Percentiles rank a stretch among this genome's conserved stretches.
phyloP scores from a whole-genome alignment of 2,329 filamentous ascomycete species.

The Magnaporthiopsis incrustans region DNA sequence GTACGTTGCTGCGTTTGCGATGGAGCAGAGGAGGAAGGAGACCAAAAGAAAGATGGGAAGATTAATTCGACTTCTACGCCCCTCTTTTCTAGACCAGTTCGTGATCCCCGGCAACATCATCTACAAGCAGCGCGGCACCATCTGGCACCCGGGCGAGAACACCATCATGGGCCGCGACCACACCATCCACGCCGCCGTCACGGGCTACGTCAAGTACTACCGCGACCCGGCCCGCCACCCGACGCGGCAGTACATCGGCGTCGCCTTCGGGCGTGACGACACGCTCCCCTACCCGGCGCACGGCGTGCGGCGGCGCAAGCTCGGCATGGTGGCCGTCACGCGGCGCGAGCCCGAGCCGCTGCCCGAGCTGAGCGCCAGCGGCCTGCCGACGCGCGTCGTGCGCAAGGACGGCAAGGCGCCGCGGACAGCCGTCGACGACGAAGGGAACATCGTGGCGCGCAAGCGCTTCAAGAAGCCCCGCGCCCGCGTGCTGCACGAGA shows the following conservation, averaged over 20 bases:
- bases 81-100: conserved; percentile 59
- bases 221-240: conserved; percentile 76
- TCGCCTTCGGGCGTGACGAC: conserved; percentile 77
- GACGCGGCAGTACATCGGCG: conserved; percentile 87
- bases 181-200: conserved; percentile 79
- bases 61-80: not conserved
- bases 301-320: conserved; percentile 62
- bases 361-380: conserved; percentile 27
- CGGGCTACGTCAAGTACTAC: conserved; percentile 96
- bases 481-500: conserved; percentile 27
- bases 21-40: not conserved
- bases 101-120: conserved; percentile 96
- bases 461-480: conserved; percentile 12
- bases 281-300: conserved; percentile 69
- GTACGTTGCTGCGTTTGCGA: conserved; percentile 38
- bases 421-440: conserved; percentile 4
- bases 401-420: conserved; percentile 18
- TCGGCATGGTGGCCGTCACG: conserved; percentile 60
- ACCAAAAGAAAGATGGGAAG: not conserved
- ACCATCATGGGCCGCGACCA: conserved; percentile 92
- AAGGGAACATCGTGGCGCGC: conserved; percentile 11
- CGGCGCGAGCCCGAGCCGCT: conserved; percentile 23
- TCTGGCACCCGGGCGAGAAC: conserved; percentile 94
- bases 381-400: conserved; percentile 24
- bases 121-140: conserved; percentile 90